Evolutionary conservation across 2,329 filamentous ascomycete species (phyloP), one percentile per base, ranked within the genome.

Genomic region (Ceratocystis alfenasii): DNA sequence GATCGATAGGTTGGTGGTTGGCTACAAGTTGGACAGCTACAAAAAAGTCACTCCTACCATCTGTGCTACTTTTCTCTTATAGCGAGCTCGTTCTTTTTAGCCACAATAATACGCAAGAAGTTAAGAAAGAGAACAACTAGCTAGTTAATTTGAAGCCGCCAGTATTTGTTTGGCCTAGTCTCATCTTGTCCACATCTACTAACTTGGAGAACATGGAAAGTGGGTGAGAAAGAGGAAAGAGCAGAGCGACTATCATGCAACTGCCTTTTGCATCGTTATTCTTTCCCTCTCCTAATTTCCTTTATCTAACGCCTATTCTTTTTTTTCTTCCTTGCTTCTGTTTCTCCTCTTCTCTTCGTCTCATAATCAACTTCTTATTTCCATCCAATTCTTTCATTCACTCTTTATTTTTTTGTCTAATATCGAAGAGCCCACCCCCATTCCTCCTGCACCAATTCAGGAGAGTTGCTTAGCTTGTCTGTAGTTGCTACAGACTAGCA

Each of bases 401-500:
- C 60, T 6, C 60, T 62, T 46, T 25, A 53, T 25, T 33, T 46
- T 62, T 48, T 5, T 25, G 25, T 10, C 48, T 15, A 25, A 59
- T 59, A 59, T 59, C 28, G 1, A 59, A 17, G 22, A 20, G 15
- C 17, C 15, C 17, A 12, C 22, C 53, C 25, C 55, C 28, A 28
- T 36, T 59, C 55, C 55, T 59, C 55, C 55, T 59, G 55, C 36
- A 30, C 6, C 55, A 30, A 59, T 36, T 59, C 55, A 59, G 55
- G 55, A 59, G 55, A 59, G 55, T 41, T 41, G 36, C 55, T 59
- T 59, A 53, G 48, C 48, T 41, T 28, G 20, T 53, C 48, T 53
- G 48, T 59, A 12, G 55, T 33, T 59, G 22, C 55, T 41, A 41
- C 36, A 41, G 12, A 59, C 25, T 59, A 59, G 30, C 25, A 59